Evolutionary conservation across 2,329 filamentous ascomycete genomes (phyloP), one percentile per base, ranked within the genome.

Genomic region (Microdochium nivale): DNA sequence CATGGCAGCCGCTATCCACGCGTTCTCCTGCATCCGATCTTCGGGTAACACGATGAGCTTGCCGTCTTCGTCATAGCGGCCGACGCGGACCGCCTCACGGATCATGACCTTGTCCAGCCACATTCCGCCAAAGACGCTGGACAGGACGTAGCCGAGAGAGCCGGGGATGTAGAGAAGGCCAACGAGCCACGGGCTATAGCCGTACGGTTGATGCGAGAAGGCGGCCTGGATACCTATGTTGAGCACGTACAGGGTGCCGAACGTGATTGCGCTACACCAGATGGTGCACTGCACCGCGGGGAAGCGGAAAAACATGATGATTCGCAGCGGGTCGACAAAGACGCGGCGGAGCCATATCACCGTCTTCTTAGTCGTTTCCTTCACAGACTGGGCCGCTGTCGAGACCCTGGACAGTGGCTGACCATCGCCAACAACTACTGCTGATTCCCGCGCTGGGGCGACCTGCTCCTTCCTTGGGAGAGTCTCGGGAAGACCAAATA

Each of bases 61-160:
- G 14, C 87, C 88, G 35, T 79, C 67, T 33, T 76, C 77, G 58
- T 89, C 86, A 59, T 84, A 86, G 24, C 87, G 75, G 13, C 80
- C 81, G 0, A 86, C 87, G 56, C 77, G 83, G n/a, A 70, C 72
- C 1, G 89, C 89, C 66, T 89, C 85, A 21, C 86, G 79, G 30
- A 80, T 75, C 89, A 94, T 94, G 67, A 94, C 92, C 19, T 68
- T 69, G 64, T 95, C 89, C 59, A 88, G 85, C 89, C 88, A 94
- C 43, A 74, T 75, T 0, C 88, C 89, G 40, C 88, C 87, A 33
- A 88, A 68, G 2, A 88, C 60, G 43, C 85, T 86, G 0, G 84
- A 78, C 4, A 81, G 55, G 47, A 91, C 70, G 67, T 92, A 94
- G 3, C 89, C 89, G 4, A 88, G 53, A 0, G 85, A 86, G 40